Percentiles rank a stretch among this genome's conserved stretches.
These are phyloP conservation scores for Cubamyces sp. DNA, from an alignment of 768 basidiomycete genomes.

Conservation along the genomic window DNA sequence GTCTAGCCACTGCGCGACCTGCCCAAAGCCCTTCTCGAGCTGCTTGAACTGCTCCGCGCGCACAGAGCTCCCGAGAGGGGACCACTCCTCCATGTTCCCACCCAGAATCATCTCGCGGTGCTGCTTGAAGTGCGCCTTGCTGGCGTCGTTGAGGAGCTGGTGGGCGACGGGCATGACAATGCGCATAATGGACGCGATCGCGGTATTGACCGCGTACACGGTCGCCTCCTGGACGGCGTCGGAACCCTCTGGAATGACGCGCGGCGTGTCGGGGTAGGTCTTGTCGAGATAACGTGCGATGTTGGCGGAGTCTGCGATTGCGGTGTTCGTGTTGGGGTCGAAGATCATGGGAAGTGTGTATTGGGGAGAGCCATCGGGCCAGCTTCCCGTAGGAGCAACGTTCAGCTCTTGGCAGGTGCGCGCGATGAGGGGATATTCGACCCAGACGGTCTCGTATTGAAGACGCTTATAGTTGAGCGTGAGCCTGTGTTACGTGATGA, in stretches of 20 bases:
- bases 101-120: slow-evolving; percentile 37
- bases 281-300: slow-evolving; percentile 58
- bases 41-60: slow-evolving; percentile 42
- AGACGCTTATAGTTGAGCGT: slow-evolving; percentile 43
- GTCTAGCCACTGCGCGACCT: slow-evolving; percentile 19
- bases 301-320: slow-evolving; percentile 46
- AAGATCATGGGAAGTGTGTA: slow-evolving; percentile 57
- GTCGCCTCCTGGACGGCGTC: slow-evolving; percentile 47
- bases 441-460: slow-evolving; percentile 49
- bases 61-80: slow-evolving; percentile 34
- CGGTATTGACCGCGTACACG: slow-evolving; percentile 13
- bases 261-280: slow-evolving; percentile 48
- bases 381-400: slow-evolving; percentile 38
- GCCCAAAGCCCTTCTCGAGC: slow-evolving; percentile 38
- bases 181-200: slow-evolving; percentile 9
- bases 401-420: slow-evolving; percentile 38
- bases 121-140: slow-evolving; percentile 41
- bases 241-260: slow-evolving; percentile 43
- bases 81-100: slow-evolving; percentile 41
- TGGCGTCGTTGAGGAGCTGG: slow-evolving; percentile 25
- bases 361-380: slow-evolving; percentile 34
- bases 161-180: slow-evolving; percentile 7
- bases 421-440: slow-evolving; percentile 53
- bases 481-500: slow-evolving; percentile 30
- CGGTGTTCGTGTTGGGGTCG: slow-evolving; percentile 45